phyloP scores from a whole-genome alignment of 306 rosid species.

The Mimosa bimucronata region DNA sequence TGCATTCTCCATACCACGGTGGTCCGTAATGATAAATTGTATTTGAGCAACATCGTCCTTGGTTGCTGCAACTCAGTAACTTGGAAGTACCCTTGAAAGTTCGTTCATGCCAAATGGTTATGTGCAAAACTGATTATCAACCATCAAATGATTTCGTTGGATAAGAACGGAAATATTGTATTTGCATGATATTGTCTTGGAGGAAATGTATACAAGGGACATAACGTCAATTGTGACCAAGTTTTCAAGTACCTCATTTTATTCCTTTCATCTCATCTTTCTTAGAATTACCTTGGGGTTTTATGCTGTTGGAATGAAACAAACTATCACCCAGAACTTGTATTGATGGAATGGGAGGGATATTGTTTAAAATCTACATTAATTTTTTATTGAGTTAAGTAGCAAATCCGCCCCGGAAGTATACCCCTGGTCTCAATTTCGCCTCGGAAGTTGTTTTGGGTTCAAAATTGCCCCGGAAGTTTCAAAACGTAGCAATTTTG shows the following conservation, averaged over 20 bases:
- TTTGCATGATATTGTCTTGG: conserved; percentile 8
- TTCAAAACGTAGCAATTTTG: too few species aligned
- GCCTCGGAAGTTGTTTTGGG: too few species aligned
- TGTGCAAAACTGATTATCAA: conserved; percentile 24
- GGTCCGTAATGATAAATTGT: background rate
- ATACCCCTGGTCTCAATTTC: too few species aligned
- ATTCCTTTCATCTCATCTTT: too few species aligned
- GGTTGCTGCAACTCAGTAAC: too few species aligned
- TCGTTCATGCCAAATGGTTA: conserved; percentile 7
- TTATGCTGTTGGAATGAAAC: background rate
- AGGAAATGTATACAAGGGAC: conserved; percentile 3
- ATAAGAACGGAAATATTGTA: conserved; percentile 22
- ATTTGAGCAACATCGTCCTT: background rate
- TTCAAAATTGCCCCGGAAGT: too few species aligned
- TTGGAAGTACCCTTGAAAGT: background rate
- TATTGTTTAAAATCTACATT: background rate
- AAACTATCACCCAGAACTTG: background rate
- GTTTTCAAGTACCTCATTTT: conserved; percentile 9
- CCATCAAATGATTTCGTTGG: conserved; percentile 17
- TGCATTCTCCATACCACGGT: background rate
- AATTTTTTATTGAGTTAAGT: background rate
- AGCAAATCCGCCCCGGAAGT: too few species aligned
- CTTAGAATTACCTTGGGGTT: background rate
- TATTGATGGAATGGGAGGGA: background rate
- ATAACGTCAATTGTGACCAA: conserved; percentile 12